Conservation (phyloP, 495 filamentous ascomycete species). For the Penicillium argentinense region DNA sequence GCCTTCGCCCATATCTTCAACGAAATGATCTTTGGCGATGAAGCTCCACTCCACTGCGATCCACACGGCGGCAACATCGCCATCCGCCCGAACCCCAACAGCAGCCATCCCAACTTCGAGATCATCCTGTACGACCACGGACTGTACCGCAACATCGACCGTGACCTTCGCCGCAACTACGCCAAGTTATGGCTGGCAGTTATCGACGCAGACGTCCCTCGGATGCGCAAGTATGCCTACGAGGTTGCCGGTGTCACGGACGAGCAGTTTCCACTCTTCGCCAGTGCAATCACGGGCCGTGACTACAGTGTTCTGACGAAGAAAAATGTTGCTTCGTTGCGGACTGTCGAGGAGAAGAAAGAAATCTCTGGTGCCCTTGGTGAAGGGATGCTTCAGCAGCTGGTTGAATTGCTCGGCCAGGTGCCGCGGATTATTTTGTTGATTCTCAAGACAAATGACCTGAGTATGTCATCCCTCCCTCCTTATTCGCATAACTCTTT, state of each 20-base stretch:
- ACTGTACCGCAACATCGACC: constrained; percentile 89
- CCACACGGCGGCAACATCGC: constrained; percentile 98
- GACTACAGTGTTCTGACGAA: constrained; percentile 75
- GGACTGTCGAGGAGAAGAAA: constrained; percentile 73
- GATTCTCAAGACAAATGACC: constrained; percentile 97
- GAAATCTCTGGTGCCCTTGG: constrained; percentile 77
- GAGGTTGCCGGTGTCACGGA: constrained; percentile 89
- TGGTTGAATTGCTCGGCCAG: constrained; percentile 84
- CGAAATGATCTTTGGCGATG: constrained; percentile 96
- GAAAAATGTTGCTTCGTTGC: constrained; percentile 58
- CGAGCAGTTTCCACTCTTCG: constrained; percentile 93
- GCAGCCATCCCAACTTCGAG: constrained; percentile 80
- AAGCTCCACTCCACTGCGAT: constrained; percentile 92
- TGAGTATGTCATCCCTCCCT: constrained; percentile 56
- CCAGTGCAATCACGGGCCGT: constrained; percentile 92
- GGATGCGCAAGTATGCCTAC: constrained; percentile 84
- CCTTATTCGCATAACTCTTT: background rate
- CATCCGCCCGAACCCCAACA: constrained; percentile 68
- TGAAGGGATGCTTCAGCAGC: constrained; percentile 81
- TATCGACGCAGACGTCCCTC: constrained; percentile 77
- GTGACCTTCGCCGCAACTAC: constrained; percentile 75
- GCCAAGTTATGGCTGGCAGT: constrained; percentile 98
- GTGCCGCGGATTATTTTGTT: constrained; percentile 91
- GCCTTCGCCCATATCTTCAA: constrained; percentile 93
- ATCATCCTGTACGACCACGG: constrained; percentile 98